A percentile compares a stretch with the other conserved stretches of the same genome.
Conservation (phyloP, 129 eudicot species). For the Artemisia annua region DNA sequence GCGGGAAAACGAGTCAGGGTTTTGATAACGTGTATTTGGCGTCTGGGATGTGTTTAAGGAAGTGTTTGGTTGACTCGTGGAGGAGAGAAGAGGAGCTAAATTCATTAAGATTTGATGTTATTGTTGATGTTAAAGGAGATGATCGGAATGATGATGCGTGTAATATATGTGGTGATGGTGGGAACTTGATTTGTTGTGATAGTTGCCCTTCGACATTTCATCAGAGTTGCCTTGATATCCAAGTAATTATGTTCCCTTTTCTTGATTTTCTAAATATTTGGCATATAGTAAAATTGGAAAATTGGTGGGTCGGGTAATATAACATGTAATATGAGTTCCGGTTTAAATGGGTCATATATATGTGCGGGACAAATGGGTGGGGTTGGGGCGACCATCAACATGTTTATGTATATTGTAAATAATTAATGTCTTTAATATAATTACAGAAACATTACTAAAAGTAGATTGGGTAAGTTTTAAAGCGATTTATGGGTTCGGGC, state of each 20-base stretch:
- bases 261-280: not conserved
- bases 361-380: not conserved
- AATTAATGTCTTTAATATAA: not conserved
- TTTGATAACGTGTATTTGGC: slow-evolving; percentile 56
- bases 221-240: slow-evolving; percentile 61
- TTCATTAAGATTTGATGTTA: slow-evolving; percentile 33
- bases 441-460: not conserved
- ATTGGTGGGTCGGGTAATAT: not conserved
- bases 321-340: not conserved
- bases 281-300: not conserved
- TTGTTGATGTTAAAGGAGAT: slow-evolving; percentile 58
- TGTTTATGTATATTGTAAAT: not conserved
- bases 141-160: slow-evolving; percentile 97
- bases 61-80: slow-evolving; percentile 76
- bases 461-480: not conserved
- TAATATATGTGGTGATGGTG: slow-evolving; percentile 94
- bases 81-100: slow-evolving; percentile 54
- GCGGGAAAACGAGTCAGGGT: slow-evolving; percentile 41
- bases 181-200: slow-evolving; percentile 91
- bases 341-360: not conserved
- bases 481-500: too few relatives aligned
- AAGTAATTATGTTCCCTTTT: slow-evolving; percentile 41
- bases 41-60: slow-evolving; percentile 56
- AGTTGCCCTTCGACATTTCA: slow-evolving; percentile 97
- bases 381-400: too few relatives aligned